Evolutionary conservation across 495 filamentous ascomycete species (phyloP).

Genomic region (Annulohypoxylon bovei): DNA sequence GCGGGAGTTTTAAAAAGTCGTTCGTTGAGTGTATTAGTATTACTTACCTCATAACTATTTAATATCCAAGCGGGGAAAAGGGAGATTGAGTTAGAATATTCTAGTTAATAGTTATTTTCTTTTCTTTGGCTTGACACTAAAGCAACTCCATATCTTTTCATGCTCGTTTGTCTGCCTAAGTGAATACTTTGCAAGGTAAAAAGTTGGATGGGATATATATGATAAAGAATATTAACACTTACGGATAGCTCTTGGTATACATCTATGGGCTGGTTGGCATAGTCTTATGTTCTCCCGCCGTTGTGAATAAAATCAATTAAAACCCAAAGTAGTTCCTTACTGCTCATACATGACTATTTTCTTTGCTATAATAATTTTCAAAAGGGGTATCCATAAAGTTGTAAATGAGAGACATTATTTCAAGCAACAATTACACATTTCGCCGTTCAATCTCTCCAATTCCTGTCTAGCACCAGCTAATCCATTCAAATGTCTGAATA

Average conservation of each 20-base stretch:
- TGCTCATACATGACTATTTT: constrained; percentile 1
- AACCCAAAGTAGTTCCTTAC: neutral
- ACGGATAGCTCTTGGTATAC: neutral
- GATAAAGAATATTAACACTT: neutral
- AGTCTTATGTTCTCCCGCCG: neutral
- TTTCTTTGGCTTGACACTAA: neutral
- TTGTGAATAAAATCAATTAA: neutral
- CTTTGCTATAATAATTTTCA: neutral
- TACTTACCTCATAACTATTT: neutral
- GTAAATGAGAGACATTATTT: constrained; percentile 25
- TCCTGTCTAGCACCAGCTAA: neutral
- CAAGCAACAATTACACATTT: neutral
- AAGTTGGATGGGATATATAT: neutral
- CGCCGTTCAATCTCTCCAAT: neutral
- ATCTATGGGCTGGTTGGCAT: neutral
- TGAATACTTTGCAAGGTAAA: neutral
- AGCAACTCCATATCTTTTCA: no score
- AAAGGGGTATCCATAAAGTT: constrained; percentile 30
- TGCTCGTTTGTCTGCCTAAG: neutral
- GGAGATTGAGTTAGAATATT: constrained; percentile 2
- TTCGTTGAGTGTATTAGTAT: constrained; percentile 12
- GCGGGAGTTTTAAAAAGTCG: neutral
- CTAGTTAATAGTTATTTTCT: neutral
- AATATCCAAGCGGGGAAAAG: neutral
- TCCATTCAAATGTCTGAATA: neutral